These are phyloP conservation scores for Cyclaneusma minus DNA, from an alignment of 2,329 filamentous ascomycete species.

Conservation along the genomic window DNA sequence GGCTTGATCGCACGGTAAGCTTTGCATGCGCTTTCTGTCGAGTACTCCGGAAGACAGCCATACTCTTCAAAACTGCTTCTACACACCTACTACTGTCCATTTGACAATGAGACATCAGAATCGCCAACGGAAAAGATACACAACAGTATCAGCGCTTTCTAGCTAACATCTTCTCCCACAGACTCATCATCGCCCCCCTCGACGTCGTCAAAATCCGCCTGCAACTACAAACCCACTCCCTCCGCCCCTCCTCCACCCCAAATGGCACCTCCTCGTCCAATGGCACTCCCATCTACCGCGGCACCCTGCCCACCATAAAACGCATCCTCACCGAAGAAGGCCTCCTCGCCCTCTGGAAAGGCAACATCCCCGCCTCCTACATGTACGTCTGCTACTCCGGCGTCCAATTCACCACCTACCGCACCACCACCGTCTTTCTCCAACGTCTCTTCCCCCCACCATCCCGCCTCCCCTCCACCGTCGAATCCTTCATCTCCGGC, in stretches of 20 bases:
- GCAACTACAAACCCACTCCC: slow-evolving; percentile 79
- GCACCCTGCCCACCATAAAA: slow-evolving; percentile 59
- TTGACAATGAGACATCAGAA: slow-evolving; percentile 1
- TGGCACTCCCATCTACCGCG: slow-evolving; percentile 47
- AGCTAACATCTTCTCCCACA: slow-evolving; percentile 18
- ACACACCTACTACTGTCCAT: slow-evolving; percentile 1
- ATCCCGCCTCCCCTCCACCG: slow-evolving; percentile 41
- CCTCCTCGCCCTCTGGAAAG: slow-evolving; percentile 83
- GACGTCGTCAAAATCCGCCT: slow-evolving; percentile 97
- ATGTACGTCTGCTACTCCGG: slow-evolving; percentile 88
- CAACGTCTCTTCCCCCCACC: slow-evolving; percentile 20
- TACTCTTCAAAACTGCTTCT: slow-evolving; percentile 1
- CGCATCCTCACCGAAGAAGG: slow-evolving; percentile 72
- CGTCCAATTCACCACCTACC: slow-evolving; percentile 81
- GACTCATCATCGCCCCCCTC: slow-evolving; percentile 86
- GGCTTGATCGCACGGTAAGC: slow-evolving; percentile 73
- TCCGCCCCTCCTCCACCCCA: slow-evolving; percentile 33
- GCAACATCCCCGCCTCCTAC: slow-evolving; percentile 87
- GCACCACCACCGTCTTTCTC: slow-evolving; percentile 54
- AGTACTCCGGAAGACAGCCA: background rate
- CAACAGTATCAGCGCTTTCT: slow-evolving; percentile 1
- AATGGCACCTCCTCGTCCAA: slow-evolving; percentile 22
- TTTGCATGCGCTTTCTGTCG: slow-evolving; percentile 1
- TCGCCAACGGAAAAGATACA: slow-evolving; percentile 5
- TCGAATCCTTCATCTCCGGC: slow-evolving; percentile 69